Evolutionary conservation across 2,329 filamentous ascomycete genomes (phyloP).

Genomic region (Teratosphaeria gauchensis): DNA sequence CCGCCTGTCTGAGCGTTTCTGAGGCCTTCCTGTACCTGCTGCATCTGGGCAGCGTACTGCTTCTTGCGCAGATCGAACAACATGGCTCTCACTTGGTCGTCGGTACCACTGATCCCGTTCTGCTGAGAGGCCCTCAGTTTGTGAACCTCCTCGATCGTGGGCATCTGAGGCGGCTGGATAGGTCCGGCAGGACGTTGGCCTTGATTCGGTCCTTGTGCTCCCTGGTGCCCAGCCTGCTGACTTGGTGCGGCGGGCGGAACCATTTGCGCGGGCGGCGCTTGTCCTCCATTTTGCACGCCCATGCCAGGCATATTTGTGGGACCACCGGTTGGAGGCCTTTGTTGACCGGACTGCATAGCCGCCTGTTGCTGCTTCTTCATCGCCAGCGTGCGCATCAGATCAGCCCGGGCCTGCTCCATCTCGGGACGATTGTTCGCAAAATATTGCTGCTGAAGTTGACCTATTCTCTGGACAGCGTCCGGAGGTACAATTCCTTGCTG

Average conservation of each 20-base stretch:
- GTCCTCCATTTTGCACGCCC: conserved; percentile 6
- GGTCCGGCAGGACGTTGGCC: conserved; percentile 1
- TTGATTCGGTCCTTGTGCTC: conserved; percentile 2
- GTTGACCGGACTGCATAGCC: conserved; percentile 4
- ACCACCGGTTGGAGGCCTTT: neutral
- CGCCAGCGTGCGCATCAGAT: conserved; percentile 26
- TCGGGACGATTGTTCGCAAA: conserved; percentile 16
- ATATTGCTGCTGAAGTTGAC: conserved; percentile 17
- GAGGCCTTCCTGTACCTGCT: conserved; percentile 5
- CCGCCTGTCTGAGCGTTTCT: conserved; percentile 9
- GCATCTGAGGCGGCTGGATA: conserved; percentile 14
- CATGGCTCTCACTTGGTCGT: conserved; percentile 34
- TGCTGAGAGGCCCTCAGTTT: conserved; percentile 25
- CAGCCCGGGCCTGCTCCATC: conserved; percentile 28
- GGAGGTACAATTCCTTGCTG: conserved; percentile 28
- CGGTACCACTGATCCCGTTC: conserved; percentile 24
- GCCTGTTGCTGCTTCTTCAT: conserved; percentile 9
- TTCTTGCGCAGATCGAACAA: conserved; percentile 10
- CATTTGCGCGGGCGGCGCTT: conserved; percentile 33
- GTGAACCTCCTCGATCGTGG: conserved; percentile 33
- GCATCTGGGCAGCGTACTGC: conserved; percentile 16
- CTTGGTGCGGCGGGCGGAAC: conserved; percentile 20
- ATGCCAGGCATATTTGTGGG: conserved; percentile 1
- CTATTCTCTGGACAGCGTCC: conserved; percentile 32
- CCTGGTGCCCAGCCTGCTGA: conserved; percentile 4